These are phyloP conservation scores for Fusarium nelsonii DNA, from an alignment of 2,329 filamentous ascomycete species.

Conservation along the genomic window DNA sequence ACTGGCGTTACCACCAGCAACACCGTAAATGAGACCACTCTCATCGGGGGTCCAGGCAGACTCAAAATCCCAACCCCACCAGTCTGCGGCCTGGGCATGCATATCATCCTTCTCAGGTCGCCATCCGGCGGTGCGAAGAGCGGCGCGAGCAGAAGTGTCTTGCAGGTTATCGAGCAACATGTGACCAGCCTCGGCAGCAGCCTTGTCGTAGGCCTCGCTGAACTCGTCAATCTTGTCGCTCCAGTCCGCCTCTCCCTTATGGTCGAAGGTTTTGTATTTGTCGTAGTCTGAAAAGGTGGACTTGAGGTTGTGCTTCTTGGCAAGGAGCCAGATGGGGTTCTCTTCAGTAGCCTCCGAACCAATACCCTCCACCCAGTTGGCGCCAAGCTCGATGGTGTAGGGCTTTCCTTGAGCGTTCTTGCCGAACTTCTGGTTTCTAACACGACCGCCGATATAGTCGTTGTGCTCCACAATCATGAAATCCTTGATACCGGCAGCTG, in stretches of 20 bases:
- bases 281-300: constrained; percentile 70
- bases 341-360: constrained; percentile 52
- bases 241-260: constrained; percentile 67
- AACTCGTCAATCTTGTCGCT: constrained; percentile 63
- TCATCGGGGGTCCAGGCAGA: constrained; percentile 67
- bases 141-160: constrained; percentile 70
- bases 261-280: constrained; percentile 70
- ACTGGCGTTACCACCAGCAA: constrained; percentile 69
- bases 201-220: constrained; percentile 59
- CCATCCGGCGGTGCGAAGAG: constrained; percentile 71
- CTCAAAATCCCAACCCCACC: constrained; percentile 70
- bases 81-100: constrained; percentile 68
- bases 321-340: constrained; percentile 73
- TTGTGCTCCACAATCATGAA: constrained; percentile 76
- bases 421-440: constrained; percentile 70
- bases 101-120: constrained; percentile 65
- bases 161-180: constrained; percentile 71
- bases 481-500: constrained; percentile 70
- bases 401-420: constrained; percentile 61
- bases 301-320: constrained; percentile 68
- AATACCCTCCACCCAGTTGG: constrained; percentile 68
- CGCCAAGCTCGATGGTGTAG: constrained; percentile 72
- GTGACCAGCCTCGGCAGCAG: constrained; percentile 66
- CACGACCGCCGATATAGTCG: constrained; percentile 71
- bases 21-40: constrained; percentile 66